A percentile compares a stretch with the other conserved stretches of the same genome.
Evolutionary conservation across 805 yeast species (phyloP).

Genomic region (Myxozyma sirexii): DNA sequence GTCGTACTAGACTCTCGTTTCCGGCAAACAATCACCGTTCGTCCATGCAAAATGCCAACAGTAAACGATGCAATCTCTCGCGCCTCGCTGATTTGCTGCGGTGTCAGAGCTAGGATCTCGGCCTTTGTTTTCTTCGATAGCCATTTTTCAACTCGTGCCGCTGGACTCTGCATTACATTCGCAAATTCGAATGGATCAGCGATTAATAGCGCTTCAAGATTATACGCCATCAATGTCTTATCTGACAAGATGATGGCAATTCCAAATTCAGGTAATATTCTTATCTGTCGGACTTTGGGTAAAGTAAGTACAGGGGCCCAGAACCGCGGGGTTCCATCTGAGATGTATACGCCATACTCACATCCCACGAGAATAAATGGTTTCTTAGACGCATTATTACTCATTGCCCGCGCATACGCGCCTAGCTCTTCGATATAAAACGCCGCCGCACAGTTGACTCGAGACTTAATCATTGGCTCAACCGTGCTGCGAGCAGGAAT

Average conservation of each 20-base stretch:
- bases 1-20: conserved; percentile 58
- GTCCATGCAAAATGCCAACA: conserved; percentile 50
- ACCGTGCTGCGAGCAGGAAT: conserved; percentile 19
- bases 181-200: conserved; percentile 4
- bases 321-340: conserved; percentile 38
- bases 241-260: conserved; percentile 62
- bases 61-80: conserved; percentile 61
- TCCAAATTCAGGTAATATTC: conserved; percentile 59
- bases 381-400: conserved; percentile 11
- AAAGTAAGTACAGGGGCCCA: conserved; percentile 66
- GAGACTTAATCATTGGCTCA: conserved; percentile 40
- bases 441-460: conserved; percentile 49
- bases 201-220: conserved; percentile 60
- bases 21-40: conserved; percentile 37
- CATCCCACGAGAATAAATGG: conserved; percentile 57
- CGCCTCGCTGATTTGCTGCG: conserved; percentile 49
- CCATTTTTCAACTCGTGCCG: conserved; percentile 8
- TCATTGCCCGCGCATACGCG: conserved; percentile 37
- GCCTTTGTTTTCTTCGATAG: background rate
- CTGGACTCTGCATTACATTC: background rate
- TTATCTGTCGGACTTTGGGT: conserved; percentile 58
- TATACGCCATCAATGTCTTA: conserved; percentile 61
- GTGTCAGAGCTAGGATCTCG: conserved; percentile 6
- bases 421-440: conserved; percentile 53
- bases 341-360: conserved; percentile 62